A percentile compares a stretch with the other conserved stretches of the same genome.
phyloP scores from a whole-genome alignment of 2,329 filamentous ascomycete genomes.

The Biscogniauxia marginata region DNA sequence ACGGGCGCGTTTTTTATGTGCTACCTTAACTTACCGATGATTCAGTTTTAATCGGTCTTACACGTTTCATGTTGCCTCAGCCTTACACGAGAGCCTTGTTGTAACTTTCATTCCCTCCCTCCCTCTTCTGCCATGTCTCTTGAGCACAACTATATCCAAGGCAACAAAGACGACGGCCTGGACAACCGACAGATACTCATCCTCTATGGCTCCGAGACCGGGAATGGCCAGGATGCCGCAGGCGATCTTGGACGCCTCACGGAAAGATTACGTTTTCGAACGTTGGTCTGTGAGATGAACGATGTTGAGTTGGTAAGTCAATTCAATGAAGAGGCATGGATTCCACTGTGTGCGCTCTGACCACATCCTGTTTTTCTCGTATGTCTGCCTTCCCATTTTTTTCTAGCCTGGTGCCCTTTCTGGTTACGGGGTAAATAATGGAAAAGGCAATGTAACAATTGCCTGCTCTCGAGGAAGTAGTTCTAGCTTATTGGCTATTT shows the following conservation, averaged over 20 bases:
- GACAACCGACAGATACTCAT: slow-evolving; percentile 57
- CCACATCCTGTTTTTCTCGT: neutral
- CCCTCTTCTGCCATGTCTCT: slow-evolving; percentile 15
- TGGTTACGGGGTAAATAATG: neutral
- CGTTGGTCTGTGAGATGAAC: slow-evolving; percentile 75
- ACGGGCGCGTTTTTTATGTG: neutral
- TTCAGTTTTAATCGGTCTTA: neutral
- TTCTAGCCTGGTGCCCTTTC: neutral
- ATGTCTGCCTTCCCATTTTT: neutral
- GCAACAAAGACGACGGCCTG: slow-evolving; percentile 27
- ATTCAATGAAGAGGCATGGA: neutral
- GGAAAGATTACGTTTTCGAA: slow-evolving; percentile 76
- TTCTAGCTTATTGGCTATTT: neutral
- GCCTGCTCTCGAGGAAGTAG: too few relatives aligned
- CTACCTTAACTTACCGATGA: neutral
- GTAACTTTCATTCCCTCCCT: neutral
- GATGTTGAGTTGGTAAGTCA: slow-evolving; percentile 68
- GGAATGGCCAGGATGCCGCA: slow-evolving; percentile 88
- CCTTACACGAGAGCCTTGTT: neutral
- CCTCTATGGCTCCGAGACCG: slow-evolving; percentile 92
- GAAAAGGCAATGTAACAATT: neutral
- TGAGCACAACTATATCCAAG: slow-evolving; percentile 14
- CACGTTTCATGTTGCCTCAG: neutral
- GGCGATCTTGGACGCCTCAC: slow-evolving; percentile 75
- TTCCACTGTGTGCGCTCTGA: neutral